Percentiles rank a stretch among this genome's conserved stretches.
These are phyloP conservation scores for Debaryomyces castellii DNA, from an alignment of 805 yeast genomes.

Conservation along the genomic window DNA sequence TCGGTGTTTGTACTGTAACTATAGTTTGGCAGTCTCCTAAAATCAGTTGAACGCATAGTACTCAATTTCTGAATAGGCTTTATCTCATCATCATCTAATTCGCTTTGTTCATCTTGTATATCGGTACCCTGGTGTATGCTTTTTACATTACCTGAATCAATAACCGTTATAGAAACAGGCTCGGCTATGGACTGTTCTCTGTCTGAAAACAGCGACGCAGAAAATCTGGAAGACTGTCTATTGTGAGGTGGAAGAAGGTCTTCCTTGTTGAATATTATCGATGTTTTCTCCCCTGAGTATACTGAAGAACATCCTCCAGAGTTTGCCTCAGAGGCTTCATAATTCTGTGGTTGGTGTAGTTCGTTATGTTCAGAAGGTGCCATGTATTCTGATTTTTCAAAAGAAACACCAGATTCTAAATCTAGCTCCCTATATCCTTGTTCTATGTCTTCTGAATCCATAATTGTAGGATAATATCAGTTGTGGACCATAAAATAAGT, in stretches of 20 bases:
- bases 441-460: neutral
- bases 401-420: conserved; percentile 8
- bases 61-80: conserved; percentile 11
- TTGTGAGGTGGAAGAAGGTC: neutral
- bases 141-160: conserved; percentile 12
- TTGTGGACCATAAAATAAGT: too few relatives aligned
- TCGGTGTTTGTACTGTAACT: conserved; percentile 36
- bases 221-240: neutral
- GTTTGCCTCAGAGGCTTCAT: neutral
- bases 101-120: neutral
- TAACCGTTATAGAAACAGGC: conserved; percentile 20
- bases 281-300: neutral
- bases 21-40: conserved; percentile 22
- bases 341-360: neutral
- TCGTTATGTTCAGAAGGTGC: neutral
- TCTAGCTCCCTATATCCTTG: conserved; percentile 2
- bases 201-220: conserved; percentile 22
- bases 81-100: neutral
- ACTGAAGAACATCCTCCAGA: neutral
- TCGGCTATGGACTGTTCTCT: conserved; percentile 16
- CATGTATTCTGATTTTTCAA: conserved; percentile 8
- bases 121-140: neutral
- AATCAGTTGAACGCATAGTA: conserved; percentile 2
- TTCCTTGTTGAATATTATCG: neutral
- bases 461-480: neutral